Conservation (phyloP, 495 filamentous ascomycete genomes). For the Neurospora terricola region DNA sequence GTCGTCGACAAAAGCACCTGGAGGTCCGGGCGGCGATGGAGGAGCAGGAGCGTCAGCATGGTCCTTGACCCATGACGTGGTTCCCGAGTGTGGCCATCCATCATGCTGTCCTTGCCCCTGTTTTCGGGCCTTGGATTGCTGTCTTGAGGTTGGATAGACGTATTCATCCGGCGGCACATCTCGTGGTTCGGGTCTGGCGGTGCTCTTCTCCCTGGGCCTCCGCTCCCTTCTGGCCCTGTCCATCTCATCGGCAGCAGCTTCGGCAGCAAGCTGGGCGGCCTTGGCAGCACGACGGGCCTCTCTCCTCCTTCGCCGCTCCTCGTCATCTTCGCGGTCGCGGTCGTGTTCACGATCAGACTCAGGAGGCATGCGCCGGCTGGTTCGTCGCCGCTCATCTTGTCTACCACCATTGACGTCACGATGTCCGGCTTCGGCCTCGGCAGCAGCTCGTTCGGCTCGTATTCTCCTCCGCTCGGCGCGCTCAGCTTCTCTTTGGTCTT, state of each 20-base stretch:
- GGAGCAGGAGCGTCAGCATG: constrained; percentile 47
- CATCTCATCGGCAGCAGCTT: background rate
- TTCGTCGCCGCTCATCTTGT: constrained; percentile 16
- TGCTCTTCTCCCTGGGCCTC: constrained; percentile 13
- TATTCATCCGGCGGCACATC: constrained; percentile 31
- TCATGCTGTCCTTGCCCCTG: constrained; percentile 23
- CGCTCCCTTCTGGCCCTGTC: background rate
- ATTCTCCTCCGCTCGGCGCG: constrained; percentile 33
- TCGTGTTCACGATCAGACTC: constrained; percentile 5
- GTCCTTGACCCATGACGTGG: constrained; percentile 51
- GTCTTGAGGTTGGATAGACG: constrained; percentile 28
- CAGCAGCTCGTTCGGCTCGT: constrained; percentile 33
- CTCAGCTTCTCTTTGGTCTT: constrained; percentile 34
- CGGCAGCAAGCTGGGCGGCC: constrained; percentile 3
- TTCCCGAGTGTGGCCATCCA: constrained; percentile 45
- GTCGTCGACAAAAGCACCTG: constrained; percentile 26
- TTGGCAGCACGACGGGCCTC: constrained; percentile 36
- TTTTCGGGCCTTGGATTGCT: constrained; percentile 22
- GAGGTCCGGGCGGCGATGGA: constrained; percentile 17
- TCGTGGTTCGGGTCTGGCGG: constrained; percentile 12
- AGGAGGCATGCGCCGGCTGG: constrained; percentile 6
- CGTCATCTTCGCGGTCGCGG: constrained; percentile 24
- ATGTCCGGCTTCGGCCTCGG: constrained; percentile 35
- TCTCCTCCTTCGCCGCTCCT: constrained; percentile 39
- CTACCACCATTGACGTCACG: constrained; percentile 22